These are phyloP conservation scores for Yarrowia sp. DNA, from an alignment of 805 yeast genomes.

Conservation along the genomic window DNA sequence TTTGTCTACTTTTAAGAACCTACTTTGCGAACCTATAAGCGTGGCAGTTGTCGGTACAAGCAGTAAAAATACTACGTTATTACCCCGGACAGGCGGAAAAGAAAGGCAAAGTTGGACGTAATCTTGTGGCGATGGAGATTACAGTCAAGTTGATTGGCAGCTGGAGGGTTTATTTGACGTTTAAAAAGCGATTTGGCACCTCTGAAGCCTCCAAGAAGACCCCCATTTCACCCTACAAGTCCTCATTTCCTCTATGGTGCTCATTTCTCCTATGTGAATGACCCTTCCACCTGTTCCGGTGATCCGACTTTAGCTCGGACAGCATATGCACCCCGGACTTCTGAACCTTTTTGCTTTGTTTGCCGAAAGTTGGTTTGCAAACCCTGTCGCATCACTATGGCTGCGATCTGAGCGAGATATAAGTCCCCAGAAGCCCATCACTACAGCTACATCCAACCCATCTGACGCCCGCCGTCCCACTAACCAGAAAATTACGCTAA, in stretches of 20 bases:
- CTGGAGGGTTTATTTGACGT: not conserved
- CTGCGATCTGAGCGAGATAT: slow-evolving; percentile 1
- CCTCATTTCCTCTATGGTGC: not conserved
- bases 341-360: slow-evolving; percentile 16
- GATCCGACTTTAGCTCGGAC: slow-evolving; percentile 23
- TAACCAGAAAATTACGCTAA: no score
- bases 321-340: slow-evolving; percentile 26
- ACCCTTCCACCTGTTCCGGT: not conserved
- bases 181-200: no score
- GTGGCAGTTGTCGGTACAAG: not conserved
- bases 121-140: not conserved
- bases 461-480: no score
- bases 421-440: not conserved
- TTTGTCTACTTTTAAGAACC: not conserved
- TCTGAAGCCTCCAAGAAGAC: no score
- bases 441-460: no score
- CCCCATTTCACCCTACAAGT: no score
- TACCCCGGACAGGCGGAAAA: slow-evolving; percentile 20
- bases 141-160: not conserved
- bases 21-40: not conserved
- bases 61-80: not conserved
- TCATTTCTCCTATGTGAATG: no score
- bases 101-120: not conserved
- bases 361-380: slow-evolving; percentile 8
- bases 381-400: slow-evolving; percentile 15